Evolutionary conservation across 2,329 filamentous ascomycete species (phyloP), one percentile per base, ranked within the genome.

Genomic region (Orbilia blumenaviensis): DNA sequence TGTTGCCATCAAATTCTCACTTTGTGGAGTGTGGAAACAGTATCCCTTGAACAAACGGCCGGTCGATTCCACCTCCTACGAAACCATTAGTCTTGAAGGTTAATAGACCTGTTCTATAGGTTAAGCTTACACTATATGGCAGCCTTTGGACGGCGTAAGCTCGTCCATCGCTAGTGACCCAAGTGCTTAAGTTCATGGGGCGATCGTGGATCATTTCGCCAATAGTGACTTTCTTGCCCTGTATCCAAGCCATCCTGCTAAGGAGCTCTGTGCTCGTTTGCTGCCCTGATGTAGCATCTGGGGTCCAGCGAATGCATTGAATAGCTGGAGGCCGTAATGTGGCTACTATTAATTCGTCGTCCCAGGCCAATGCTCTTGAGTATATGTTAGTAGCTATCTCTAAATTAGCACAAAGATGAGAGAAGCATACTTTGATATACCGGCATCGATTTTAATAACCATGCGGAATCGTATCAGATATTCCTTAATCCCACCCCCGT

Each of bases 361-460:
- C 95, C 21, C 98, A 86, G 1, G 95, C 94, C 66, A 98, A 84
- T 9, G 92, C 93, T 80, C 90, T 92, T 79, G 90, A 90, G 8
- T 52, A 12, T 14, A 23, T 23, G 46, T 66, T 21, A 75, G 50
- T 25, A 27, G 16, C 23, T 9, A 38, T 29, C 4, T n/a, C 9
- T 42, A 16, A 14, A 2, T 14, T 32, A 38, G 2, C 10, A 16
- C 8, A 4, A 14, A 36, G 14, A 25, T 12, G 18, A 29, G 61
- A 48, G 25, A 10, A 32, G 27, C 58, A 42, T 78, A 80, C 80
- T 78, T 80, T 41, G 73, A 79, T 80, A 99, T 97, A 1, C 95
- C 95, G 1, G 95, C 95, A 83, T 99, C 95, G 16, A 99, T 93
- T 82, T 96, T 96, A 81, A 99, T 98, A 12, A 97, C 94, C 92